Evolutionary conservation across 2,329 filamentous ascomycete genomes (phyloP).

Genomic region (Colletotrichum magnum): DNA sequence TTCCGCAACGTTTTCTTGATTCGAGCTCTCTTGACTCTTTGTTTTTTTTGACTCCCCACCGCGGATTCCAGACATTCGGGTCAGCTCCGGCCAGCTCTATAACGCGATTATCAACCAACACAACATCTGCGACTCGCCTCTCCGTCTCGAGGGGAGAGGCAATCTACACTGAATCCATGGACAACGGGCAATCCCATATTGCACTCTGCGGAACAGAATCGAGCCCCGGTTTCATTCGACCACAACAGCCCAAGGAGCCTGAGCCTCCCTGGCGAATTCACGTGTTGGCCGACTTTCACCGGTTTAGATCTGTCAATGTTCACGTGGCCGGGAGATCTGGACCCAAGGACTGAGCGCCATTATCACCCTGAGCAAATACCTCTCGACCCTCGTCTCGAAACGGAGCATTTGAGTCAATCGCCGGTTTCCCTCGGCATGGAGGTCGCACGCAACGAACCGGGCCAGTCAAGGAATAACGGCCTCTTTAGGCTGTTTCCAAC

Average conservation of each 20-base stretch:
- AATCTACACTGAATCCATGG: conserved; percentile 14
- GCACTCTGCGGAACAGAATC: neutral
- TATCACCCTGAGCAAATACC: neutral
- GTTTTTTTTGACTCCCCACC: neutral
- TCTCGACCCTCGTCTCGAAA: conserved; percentile 7
- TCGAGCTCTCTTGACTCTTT: neutral
- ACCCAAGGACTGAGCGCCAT: neutral
- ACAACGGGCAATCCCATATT: neutral
- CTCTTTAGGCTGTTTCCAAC: neutral
- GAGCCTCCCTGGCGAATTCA: conserved; percentile 2
- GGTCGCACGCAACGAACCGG: neutral
- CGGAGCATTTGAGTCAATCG: neutral
- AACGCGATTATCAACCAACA: neutral
- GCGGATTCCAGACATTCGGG: neutral
- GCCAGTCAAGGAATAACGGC: neutral
- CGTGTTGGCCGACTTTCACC: neutral
- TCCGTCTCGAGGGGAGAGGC: conserved; percentile 12
- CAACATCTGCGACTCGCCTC: conserved; percentile 2
- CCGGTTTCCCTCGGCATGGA: neutral
- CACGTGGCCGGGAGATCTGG: neutral
- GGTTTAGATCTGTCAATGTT: neutral
- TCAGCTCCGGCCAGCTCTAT: neutral
- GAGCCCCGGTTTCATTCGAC: neutral
- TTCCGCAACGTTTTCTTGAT: neutral
- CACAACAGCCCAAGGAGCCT: conserved; percentile 17